phyloP scores from a whole-genome alignment of 1,284 basidiomycete genomes.

The Trichosporon faecale region DNA sequence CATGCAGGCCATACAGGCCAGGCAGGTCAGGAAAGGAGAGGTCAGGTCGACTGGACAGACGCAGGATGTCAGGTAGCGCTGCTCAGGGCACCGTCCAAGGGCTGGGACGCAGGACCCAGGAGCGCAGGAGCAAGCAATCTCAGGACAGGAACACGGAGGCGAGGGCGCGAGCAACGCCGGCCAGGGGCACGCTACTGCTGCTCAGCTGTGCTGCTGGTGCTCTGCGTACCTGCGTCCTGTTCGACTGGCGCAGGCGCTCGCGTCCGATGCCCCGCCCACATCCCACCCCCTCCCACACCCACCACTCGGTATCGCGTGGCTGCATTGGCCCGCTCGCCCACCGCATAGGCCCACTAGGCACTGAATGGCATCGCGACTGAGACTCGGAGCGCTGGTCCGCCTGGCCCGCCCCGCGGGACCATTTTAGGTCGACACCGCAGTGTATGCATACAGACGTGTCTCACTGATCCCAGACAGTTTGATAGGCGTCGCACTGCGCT shows the following conservation, averaged over 20 bases:
- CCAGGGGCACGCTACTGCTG: background rate
- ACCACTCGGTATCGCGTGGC: slow-evolving; percentile 4
- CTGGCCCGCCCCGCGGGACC: background rate
- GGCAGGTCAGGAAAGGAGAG: background rate
- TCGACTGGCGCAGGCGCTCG: background rate
- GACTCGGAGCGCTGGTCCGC: background rate
- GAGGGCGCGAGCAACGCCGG: background rate
- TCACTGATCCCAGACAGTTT: background rate
- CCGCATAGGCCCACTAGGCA: background rate
- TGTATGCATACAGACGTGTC: slow-evolving; percentile 11
- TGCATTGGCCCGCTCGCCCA: background rate
- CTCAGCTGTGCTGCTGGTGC: background rate
- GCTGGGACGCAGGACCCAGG: slow-evolving; percentile 1
- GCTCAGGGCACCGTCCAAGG: background rate
- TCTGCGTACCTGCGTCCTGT: background rate
- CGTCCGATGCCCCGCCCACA: background rate
- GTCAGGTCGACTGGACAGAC: background rate
- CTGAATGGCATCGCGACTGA: background rate
- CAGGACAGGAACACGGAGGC: background rate
- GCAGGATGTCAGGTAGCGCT: background rate
- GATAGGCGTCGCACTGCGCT: slow-evolving; percentile 4
- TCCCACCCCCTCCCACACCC: background rate
- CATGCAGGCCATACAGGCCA: too few relatives aligned
- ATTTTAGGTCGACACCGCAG: background rate
- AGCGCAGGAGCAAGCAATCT: background rate